Conservation (phyloP, 2,329 filamentous ascomycete species). For the Aureobasidium sp. region DNA sequence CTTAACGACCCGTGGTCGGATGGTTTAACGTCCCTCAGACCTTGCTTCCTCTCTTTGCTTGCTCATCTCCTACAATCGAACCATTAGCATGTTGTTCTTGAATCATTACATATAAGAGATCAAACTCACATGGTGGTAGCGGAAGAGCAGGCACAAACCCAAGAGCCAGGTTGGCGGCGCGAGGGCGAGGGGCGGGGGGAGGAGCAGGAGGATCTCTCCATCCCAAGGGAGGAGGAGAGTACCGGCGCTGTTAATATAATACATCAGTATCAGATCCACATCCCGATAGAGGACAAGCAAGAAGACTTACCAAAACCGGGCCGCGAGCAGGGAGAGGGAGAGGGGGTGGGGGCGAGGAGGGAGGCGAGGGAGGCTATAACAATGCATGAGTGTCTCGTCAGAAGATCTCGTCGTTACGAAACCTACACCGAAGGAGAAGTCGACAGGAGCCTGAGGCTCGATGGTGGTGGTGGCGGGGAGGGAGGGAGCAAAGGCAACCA, state of each 20-base stretch:
- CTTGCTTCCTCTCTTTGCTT: not conserved
- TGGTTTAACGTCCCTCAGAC: not conserved
- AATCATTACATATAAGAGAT: not conserved
- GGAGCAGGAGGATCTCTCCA: not conserved
- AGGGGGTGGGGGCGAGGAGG: not conserved
- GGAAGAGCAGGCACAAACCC: not conserved
- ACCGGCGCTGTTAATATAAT: not conserved
- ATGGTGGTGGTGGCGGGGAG: not conserved
- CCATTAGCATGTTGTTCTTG: not conserved
- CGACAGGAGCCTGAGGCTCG: not conserved
- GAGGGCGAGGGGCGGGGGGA: not conserved
- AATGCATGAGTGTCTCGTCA: not conserved
- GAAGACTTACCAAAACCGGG: not conserved
- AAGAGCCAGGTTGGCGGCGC: not conserved
- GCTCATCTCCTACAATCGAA: not conserved
- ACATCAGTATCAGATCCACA: not conserved
- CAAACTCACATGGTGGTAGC: not conserved
- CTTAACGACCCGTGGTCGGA: not conserved
- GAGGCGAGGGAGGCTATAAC: not conserved
- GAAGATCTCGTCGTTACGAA: not conserved
- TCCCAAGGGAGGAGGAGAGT: not conserved
- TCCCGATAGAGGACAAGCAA: not conserved
- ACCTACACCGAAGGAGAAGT: not conserved
- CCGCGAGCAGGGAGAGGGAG: not conserved
- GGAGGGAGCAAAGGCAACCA: not conserved